Evolutionary conservation across 192 early-diverging fungal species (phyloP).

Genomic region (Entrophospora sp.): DNA sequence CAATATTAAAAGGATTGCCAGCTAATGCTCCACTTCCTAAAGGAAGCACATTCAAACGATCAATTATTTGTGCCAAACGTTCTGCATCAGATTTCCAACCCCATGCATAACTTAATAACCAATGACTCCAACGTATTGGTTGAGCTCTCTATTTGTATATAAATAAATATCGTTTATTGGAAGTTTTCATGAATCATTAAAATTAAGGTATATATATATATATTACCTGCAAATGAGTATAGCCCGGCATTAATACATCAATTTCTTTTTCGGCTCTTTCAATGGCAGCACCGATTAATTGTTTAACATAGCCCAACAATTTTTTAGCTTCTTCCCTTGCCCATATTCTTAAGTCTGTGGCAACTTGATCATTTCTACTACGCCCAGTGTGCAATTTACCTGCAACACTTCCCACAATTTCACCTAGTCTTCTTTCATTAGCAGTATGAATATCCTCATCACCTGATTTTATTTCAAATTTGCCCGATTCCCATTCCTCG

Average conservation of each 20-base stretch:
- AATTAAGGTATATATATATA: neutral
- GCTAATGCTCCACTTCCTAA: slow-evolving; percentile 92
- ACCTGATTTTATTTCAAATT: slow-evolving; percentile 59
- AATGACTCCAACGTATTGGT: slow-evolving; percentile 96
- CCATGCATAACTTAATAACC: slow-evolving; percentile 85
- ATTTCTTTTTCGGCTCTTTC: slow-evolving; percentile 80
- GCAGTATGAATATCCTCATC: slow-evolving; percentile 99
- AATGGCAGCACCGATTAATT: slow-evolving; percentile 64
- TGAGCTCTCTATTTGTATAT: slow-evolving; percentile 75
- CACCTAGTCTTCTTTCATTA: slow-evolving; percentile 91
- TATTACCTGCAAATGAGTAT: slow-evolving; percentile 89
- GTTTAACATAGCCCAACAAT: slow-evolving; percentile 60
- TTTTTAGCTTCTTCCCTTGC: slow-evolving; percentile 68
- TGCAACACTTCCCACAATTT: slow-evolving; percentile 83
- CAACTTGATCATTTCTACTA: slow-evolving; percentile 95
- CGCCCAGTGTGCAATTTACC: slow-evolving; percentile 98
- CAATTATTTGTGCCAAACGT: slow-evolving; percentile 70
- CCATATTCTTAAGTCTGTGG: slow-evolving; percentile 96
- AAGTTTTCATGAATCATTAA: neutral
- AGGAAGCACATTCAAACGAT: slow-evolving; percentile 77
- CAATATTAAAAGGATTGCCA: slow-evolving; percentile 94
- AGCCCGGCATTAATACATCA: slow-evolving; percentile 97
- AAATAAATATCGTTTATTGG: no score
- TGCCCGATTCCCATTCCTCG: slow-evolving; percentile 70
- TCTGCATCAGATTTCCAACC: slow-evolving; percentile 80